A percentile compares a stretch with the other conserved stretches of the same genome.
These are phyloP conservation scores for Pythium plurisporium DNA, from an alignment of 352 stramenopile genomes.

Conservation along the genomic window DNA sequence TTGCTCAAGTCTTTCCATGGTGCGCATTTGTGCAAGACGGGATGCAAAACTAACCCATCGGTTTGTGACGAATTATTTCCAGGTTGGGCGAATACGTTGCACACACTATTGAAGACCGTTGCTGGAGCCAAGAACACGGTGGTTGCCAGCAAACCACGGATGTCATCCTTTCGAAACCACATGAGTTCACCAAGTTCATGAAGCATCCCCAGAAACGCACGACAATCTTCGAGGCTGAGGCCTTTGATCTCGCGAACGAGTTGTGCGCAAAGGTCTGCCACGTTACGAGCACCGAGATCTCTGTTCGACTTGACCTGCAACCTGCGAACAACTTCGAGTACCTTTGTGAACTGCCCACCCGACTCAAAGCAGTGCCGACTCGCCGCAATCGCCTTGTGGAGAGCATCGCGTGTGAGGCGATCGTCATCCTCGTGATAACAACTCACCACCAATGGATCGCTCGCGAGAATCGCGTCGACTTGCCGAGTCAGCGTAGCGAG, in stretches of 20 bases:
- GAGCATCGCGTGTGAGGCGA: too few species aligned
- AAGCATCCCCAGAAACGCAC: background rate
- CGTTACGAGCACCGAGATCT: background rate
- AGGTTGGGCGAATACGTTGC: too few species aligned
- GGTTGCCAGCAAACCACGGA: background rate
- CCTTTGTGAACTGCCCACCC: background rate
- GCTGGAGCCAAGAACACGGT: constrained; percentile 15
- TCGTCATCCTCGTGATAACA: too few species aligned
- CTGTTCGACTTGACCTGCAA: too few species aligned
- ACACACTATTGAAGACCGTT: constrained; percentile 23
- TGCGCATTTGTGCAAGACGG: background rate
- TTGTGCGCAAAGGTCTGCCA: background rate
- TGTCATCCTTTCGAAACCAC: constrained; percentile 12
- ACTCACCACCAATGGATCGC: too few species aligned
- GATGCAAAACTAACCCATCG: background rate
- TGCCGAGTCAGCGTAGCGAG: too few species aligned
- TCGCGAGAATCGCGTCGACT: too few species aligned
- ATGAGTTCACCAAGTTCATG: constrained; percentile 17
- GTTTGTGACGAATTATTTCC: constrained; percentile 7
- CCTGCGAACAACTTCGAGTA: background rate
- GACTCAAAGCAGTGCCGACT: background rate
- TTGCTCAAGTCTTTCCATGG: constrained; percentile 3
- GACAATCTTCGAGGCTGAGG: constrained; percentile 2
- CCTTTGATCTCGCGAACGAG: constrained; percentile 1
- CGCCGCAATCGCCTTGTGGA: background rate